phyloP scores from a whole-genome alignment of 2,329 filamentous ascomycete genomes.

The Calonectria hawksworthii region DNA sequence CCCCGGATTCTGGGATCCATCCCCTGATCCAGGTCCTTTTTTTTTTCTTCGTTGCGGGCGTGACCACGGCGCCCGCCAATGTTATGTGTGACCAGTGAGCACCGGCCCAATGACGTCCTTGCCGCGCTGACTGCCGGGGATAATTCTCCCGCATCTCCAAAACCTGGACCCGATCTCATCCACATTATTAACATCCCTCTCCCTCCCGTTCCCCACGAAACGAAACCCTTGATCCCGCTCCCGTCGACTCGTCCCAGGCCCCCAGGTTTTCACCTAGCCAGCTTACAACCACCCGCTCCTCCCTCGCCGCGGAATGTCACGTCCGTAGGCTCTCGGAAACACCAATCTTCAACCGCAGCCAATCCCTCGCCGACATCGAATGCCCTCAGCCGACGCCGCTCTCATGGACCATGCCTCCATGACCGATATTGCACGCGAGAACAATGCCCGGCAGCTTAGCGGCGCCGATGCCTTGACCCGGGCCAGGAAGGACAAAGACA shows the following conservation, averaged over 20 bases:
- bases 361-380: slow-evolving; percentile 54
- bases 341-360: slow-evolving; percentile 38
- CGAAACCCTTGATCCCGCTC: slow-evolving; percentile 30
- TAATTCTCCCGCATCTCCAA: slow-evolving; percentile 48
- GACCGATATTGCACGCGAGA: slow-evolving; percentile 63
- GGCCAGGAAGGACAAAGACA: slow-evolving; percentile 25
- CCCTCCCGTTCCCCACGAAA: background rate
- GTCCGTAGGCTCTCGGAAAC: slow-evolving; percentile 34
- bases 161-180: slow-evolving; percentile 29
- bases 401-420: slow-evolving; percentile 71
- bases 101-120: slow-evolving; percentile 48
- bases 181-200: slow-evolving; percentile 4
- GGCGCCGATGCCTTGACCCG: slow-evolving; percentile 35
- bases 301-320: slow-evolving; percentile 43
- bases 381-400: slow-evolving; percentile 69
- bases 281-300: background rate
- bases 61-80: slow-evolving; percentile 37
- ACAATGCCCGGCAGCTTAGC: slow-evolving; percentile 48
- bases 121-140: slow-evolving; percentile 45
- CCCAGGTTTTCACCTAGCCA: slow-evolving; percentile 1
- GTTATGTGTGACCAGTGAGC: slow-evolving; percentile 33
- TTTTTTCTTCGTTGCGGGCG: slow-evolving; percentile 33
- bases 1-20: slow-evolving; percentile 27
- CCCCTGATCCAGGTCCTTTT: background rate
- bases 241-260: slow-evolving; percentile 24